These are phyloP conservation scores for Ophioceras dolichostomum DNA, from an alignment of 2,329 filamentous ascomycete species.

Conservation along the genomic window DNA sequence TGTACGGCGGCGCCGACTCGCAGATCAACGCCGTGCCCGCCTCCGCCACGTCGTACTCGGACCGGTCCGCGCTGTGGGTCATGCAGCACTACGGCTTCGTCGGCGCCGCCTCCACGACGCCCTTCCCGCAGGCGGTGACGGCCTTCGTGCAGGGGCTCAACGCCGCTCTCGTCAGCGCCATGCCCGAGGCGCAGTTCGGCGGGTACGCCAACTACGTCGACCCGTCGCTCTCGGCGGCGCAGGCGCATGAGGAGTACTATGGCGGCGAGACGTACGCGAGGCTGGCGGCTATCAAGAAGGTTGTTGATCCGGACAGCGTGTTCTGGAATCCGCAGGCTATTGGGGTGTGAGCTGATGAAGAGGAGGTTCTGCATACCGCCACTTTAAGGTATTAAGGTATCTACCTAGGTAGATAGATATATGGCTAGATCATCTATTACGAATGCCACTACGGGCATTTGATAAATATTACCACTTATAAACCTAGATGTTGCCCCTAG, in stretches of 20 bases:
- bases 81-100: slow-evolving; percentile 34
- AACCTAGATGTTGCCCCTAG: too few species aligned
- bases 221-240: slow-evolving; percentile 28
- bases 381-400: too few species aligned
- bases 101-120: slow-evolving; percentile 3
- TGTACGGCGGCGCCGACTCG: slow-evolving; percentile 22
- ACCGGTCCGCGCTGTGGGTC: slow-evolving; percentile 33
- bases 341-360: not conserved
- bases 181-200: slow-evolving; percentile 24
- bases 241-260: slow-evolving; percentile 38
- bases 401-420: too few species aligned
- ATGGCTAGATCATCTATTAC: too few species aligned
- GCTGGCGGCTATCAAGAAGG: slow-evolving; percentile 24
- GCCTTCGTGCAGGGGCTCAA: slow-evolving; percentile 28
- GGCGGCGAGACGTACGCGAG: slow-evolving; percentile 21
- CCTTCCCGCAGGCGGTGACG: slow-evolving; percentile 23
- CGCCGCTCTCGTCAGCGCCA: slow-evolving; percentile 15
- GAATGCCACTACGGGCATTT: too few species aligned
- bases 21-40: slow-evolving; percentile 17
- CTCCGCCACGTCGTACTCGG: slow-evolving; percentile 21
- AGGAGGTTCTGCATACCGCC: too few species aligned
- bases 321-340: slow-evolving; percentile 27
- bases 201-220: slow-evolving; percentile 44
- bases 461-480: too few species aligned
- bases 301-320: slow-evolving; percentile 24